These are phyloP conservation scores for Tulasnella sp. DNA, from an alignment of 768 basidiomycete species.

Conservation along the genomic window DNA sequence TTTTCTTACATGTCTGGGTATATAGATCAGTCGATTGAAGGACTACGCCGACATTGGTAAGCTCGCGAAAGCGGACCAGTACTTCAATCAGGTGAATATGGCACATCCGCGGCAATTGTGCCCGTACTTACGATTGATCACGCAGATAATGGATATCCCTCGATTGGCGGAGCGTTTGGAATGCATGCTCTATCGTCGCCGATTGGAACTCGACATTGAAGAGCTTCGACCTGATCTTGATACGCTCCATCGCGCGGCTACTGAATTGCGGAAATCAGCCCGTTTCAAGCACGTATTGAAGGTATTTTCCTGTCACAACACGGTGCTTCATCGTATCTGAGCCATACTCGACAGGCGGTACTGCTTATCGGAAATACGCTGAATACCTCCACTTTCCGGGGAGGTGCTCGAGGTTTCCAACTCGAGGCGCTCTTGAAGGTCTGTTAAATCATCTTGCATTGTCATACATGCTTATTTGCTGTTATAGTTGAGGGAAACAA, in stretches of 20 bases:
- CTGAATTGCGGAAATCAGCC: constrained; percentile 49
- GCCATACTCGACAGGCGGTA: constrained; percentile 38
- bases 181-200: constrained; percentile 75
- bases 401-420: constrained; percentile 73
- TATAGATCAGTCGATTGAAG: constrained; percentile 49
- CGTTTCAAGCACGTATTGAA: constrained; percentile 61
- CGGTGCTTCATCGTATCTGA: too few relatives aligned
- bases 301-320: constrained; percentile 30
- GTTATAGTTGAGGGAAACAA: constrained; percentile 23
- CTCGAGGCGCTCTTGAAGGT: constrained; percentile 76
- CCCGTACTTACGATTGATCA: neutral
- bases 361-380: constrained; percentile 69
- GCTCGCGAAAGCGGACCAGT: constrained; percentile 74
- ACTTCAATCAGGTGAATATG: constrained; percentile 52
- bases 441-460: constrained; percentile 2
- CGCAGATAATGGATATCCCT: constrained; percentile 65
- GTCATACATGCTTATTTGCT: neutral
- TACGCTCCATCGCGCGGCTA: constrained; percentile 54
- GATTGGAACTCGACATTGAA: constrained; percentile 67
- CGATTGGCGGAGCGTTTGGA: constrained; percentile 59
- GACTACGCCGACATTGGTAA: constrained; percentile 59
- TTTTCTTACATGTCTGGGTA: neutral
- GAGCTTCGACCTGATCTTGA: constrained; percentile 75
- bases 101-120: too few relatives aligned
- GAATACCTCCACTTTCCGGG: constrained; percentile 73